phyloP scores from a whole-genome alignment of 2,329 filamentous ascomycete genomes.

The Westerdykella sp. region DNA sequence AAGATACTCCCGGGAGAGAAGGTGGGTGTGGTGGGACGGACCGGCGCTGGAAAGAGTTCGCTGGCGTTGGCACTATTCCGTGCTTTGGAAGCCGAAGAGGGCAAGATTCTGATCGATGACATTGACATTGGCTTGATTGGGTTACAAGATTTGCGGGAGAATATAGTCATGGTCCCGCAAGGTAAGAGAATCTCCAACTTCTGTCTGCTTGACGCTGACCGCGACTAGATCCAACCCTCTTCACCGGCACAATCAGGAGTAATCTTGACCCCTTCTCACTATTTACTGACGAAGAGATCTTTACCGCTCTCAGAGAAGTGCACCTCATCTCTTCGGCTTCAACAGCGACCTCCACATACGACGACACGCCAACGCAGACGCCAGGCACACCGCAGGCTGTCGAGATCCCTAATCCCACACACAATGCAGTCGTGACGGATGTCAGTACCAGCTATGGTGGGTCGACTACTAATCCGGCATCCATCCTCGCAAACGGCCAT shows the following conservation, averaged over 20 bases:
- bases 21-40: constrained; percentile 92
- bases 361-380: constrained; percentile 1
- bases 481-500: constrained; percentile 26
- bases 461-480: constrained; percentile 29
- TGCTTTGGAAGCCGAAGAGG: constrained; percentile 81
- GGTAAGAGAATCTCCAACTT: constrained; percentile 17
- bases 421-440: constrained; percentile 19
- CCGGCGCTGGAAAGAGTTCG: constrained; percentile 94
- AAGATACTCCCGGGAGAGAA: constrained; percentile 82
- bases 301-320: constrained; percentile 76
- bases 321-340: constrained; percentile 64
- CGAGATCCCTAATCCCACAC: constrained; percentile 30
- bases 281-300: constrained; percentile 88
- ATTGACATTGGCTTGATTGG: constrained; percentile 88
- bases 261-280: constrained; percentile 89
- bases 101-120: constrained; percentile 83
- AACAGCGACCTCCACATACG: constrained; percentile 24
- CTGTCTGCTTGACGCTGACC: constrained; percentile 10
- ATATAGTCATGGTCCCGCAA: constrained; percentile 96
- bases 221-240: constrained; percentile 71
- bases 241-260: constrained; percentile 82
- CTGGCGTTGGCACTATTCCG: constrained; percentile 89
- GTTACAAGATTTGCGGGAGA: constrained; percentile 84
- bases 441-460: constrained; percentile 22
- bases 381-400: constrained; percentile 20